These are phyloP conservation scores for Combretum micranthum DNA, from an alignment of 345 rosid genomes.

Conservation along the genomic window DNA sequence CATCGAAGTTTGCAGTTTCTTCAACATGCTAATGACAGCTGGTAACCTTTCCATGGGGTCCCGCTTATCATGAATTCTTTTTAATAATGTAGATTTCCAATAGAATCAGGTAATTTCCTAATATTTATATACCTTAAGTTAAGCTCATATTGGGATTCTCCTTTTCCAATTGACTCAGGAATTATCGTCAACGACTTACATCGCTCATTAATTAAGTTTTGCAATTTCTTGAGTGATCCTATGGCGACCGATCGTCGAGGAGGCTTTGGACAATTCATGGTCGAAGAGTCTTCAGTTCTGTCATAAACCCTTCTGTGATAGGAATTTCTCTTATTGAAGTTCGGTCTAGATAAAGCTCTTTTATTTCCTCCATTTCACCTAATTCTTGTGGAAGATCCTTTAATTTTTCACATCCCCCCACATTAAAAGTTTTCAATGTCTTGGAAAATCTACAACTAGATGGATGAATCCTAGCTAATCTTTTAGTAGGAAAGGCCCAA, in stretches of 20 bases:
- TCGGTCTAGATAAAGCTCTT: not conserved
- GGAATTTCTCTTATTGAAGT: too few relatives aligned
- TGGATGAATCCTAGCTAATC: not conserved
- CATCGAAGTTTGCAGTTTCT: not conserved
- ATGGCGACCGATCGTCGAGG: not conserved
- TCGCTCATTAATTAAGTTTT: rapidly evolving
- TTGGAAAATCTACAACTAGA: not conserved
- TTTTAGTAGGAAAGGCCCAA: rapidly evolving
- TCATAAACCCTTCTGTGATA: not conserved
- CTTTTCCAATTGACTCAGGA: not conserved
- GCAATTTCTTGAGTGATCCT: not conserved
- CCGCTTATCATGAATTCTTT: not conserved
- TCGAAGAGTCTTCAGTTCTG: not conserved
- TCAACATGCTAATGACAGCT: not conserved
- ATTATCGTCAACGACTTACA: not conserved
- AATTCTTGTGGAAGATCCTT: not conserved
- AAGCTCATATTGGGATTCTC: too few relatives aligned
- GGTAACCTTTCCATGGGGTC: not conserved
- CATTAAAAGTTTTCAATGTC: not conserved
- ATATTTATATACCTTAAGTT: not conserved
- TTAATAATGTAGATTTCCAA: not conserved
- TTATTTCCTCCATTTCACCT: not conserved
- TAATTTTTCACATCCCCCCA: rapidly evolving
- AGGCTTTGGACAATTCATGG: rapidly evolving
- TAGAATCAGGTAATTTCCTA: not conserved